Conservation (phyloP, 345 rosid genomes). For the Pseudoturritis turrita region DNA sequence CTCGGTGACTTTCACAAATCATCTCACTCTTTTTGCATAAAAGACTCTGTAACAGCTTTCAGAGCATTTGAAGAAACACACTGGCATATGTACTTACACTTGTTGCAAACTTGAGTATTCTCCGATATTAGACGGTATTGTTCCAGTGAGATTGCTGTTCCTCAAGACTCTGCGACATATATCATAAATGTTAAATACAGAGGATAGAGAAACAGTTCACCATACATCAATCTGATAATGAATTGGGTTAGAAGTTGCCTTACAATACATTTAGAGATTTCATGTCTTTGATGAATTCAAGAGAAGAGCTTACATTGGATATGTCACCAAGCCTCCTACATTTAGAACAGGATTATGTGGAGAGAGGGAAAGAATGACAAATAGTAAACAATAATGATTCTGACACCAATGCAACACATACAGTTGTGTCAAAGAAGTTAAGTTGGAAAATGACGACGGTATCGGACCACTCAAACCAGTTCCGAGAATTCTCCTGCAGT, state of each 20-base stretch:
- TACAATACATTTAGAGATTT: conserved; percentile 45
- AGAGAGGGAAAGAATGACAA: neutral
- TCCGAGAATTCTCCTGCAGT: no score
- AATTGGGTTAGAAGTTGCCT: conserved; percentile 19
- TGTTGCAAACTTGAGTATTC: conserved; percentile 42
- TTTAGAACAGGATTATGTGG: neutral
- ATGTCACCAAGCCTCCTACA: conserved; percentile 64
- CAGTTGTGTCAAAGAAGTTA: conserved; percentile 47
- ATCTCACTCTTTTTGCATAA: neutral
- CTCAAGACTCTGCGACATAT: conserved; percentile 44
- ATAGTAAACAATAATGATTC: neutral
- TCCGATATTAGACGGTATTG: conserved; percentile 54
- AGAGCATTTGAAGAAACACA: neutral
- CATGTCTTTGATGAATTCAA: conserved; percentile 49
- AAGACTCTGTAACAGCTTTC: neutral
- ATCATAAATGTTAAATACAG: neutral
- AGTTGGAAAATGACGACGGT: conserved; percentile 51
- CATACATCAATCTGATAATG: neutral
- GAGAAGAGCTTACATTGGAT: conserved; percentile 47
- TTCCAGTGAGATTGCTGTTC: conserved; percentile 46
- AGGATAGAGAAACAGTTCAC: neutral
- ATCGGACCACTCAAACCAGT: conserved; percentile 54
- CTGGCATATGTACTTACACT: conserved; percentile 41
- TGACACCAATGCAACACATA: conserved; percentile 36
- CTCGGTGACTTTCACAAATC: neutral